Conservation (phyloP, 106 monocot genomes). For the Acorus calamus region DNA sequence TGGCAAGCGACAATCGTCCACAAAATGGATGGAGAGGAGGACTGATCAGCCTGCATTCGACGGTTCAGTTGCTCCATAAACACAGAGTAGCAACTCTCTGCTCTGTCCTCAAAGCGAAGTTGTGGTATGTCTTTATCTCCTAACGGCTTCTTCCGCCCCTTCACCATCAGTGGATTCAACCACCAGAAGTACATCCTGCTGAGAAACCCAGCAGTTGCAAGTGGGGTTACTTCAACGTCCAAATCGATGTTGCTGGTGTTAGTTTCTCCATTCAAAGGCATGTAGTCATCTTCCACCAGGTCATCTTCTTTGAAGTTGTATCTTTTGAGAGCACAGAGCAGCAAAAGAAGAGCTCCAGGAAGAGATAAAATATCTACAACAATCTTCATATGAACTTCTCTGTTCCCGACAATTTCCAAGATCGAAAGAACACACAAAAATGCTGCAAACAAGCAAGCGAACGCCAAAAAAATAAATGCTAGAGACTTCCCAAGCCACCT, state of each 20-base stretch:
- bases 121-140: slow-evolving; percentile 62
- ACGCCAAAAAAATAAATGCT: slow-evolving; percentile 21
- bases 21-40: slow-evolving; percentile 25
- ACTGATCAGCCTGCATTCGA: slow-evolving; percentile 13
- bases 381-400: slow-evolving; percentile 16
- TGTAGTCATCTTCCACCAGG: neutral
- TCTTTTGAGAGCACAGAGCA: slow-evolving; percentile 18
- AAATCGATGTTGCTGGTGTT: slow-evolving; percentile 2
- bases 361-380: slow-evolving; percentile 45
- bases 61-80: slow-evolving; percentile 32
- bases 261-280: slow-evolving; percentile 26
- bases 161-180: slow-evolving; percentile 65
- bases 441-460: slow-evolving; percentile 8
- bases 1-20: slow-evolving; percentile 65
- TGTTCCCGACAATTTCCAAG: slow-evolving; percentile 15
- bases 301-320: slow-evolving; percentile 1
- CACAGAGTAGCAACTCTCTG: slow-evolving; percentile 25
- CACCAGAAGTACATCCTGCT: slow-evolving; percentile 72
- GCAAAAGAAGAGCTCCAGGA: slow-evolving; percentile 40
- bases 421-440: slow-evolving; percentile 45
- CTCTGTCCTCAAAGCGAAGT: slow-evolving; percentile 37
- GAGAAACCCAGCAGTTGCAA: slow-evolving; percentile 52
- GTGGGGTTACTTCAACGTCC: slow-evolving; percentile 25
- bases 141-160: slow-evolving; percentile 52
- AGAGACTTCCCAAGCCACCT: slow-evolving; percentile 10